Evolutionary conservation across 371 early-diverging fungal genomes (phyloP).

Genomic region (Saksenaea vasiformis): DNA sequence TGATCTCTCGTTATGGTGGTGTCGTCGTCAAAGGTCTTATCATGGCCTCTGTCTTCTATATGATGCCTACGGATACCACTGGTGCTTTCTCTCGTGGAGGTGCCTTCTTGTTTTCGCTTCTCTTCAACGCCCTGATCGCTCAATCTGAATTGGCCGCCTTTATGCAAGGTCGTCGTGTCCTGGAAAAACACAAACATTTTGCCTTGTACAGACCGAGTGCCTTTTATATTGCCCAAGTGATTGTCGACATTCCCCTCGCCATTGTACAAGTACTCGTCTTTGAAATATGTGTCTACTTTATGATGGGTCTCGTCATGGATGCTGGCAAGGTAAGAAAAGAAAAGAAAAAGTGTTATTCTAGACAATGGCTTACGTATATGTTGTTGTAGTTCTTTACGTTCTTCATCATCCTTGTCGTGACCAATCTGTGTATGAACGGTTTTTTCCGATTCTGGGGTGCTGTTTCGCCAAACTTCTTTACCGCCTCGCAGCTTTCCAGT

Average conservation of each 20-base stretch:
- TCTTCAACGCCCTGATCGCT: constrained; percentile 61
- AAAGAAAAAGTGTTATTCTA: constrained; percentile 30
- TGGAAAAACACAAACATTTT: constrained; percentile 69
- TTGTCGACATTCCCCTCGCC: constrained; percentile 43
- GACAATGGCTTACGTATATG: too few relatives aligned
- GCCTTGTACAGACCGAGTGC: constrained; percentile 68
- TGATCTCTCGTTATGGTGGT: constrained; percentile 56
- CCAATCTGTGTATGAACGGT: constrained; percentile 59
- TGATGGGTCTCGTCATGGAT: constrained; percentile 52
- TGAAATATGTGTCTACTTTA: constrained; percentile 56
- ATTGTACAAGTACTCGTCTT: constrained; percentile 48
- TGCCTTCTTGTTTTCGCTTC: constrained; percentile 59
- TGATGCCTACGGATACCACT: constrained; percentile 46
- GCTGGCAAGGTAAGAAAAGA: constrained; percentile 49
- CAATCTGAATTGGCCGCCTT: constrained; percentile 57
- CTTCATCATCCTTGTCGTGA: constrained; percentile 48
- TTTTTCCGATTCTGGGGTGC: constrained; percentile 67
- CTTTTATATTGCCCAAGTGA: constrained; percentile 60
- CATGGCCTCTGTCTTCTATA: constrained; percentile 67
- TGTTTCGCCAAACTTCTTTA: constrained; percentile 56
- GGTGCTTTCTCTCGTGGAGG: constrained; percentile 73
- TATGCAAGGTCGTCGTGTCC: constrained; percentile 60
- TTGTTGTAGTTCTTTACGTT: constrained; percentile 58
- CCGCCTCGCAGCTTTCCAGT: constrained; percentile 58
- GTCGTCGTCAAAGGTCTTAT: constrained; percentile 64